These are phyloP conservation scores for Zygosaccharomyces pseudorouxii DNA, from an alignment of 805 yeast species.

Conservation along the genomic window DNA sequence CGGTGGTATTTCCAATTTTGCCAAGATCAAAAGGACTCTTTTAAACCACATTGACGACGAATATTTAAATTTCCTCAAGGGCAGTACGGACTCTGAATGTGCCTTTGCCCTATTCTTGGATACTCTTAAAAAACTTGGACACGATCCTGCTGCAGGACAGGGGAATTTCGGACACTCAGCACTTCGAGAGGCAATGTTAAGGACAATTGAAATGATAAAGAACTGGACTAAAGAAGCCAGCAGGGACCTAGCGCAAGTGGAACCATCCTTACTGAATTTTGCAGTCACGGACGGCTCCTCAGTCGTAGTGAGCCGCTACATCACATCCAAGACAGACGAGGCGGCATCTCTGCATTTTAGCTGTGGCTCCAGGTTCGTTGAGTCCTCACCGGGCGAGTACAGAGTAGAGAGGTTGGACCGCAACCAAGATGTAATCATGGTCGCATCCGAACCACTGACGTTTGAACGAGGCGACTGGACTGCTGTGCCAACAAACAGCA, in stretches of 20 bases:
- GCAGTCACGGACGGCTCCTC: constrained; percentile 92
- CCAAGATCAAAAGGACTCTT: constrained; percentile 64
- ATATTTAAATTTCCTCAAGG: constrained; percentile 77
- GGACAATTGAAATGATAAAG: constrained; percentile 70
- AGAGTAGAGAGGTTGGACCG: constrained; percentile 91
- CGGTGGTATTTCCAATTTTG: constrained; percentile 79
- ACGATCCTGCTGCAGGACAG: constrained; percentile 51
- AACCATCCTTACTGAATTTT: constrained; percentile 85
- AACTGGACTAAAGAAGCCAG: constrained; percentile 70
- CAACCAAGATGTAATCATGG: constrained; percentile 92
- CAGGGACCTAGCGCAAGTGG: constrained; percentile 37
- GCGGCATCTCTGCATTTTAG: constrained; percentile 95
- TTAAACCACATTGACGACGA: constrained; percentile 72
- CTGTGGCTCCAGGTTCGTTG: constrained; percentile 87
- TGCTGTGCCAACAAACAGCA: constrained; percentile 89
- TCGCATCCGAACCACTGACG: constrained; percentile 93
- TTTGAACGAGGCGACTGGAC: constrained; percentile 98
- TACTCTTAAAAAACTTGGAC: constrained; percentile 68
- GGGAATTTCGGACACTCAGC: constrained; percentile 50
- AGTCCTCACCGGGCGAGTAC: constrained; percentile 86
- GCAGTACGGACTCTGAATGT: constrained; percentile 94
- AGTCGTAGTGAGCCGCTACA: constrained; percentile 82
- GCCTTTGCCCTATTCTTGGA: constrained; percentile 86
- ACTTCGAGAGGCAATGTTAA: constrained; percentile 62
- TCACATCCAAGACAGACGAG: constrained; percentile 84